Conservation (phyloP, 2,329 filamentous ascomycete genomes). For the Penicillium brasilianum region DNA sequence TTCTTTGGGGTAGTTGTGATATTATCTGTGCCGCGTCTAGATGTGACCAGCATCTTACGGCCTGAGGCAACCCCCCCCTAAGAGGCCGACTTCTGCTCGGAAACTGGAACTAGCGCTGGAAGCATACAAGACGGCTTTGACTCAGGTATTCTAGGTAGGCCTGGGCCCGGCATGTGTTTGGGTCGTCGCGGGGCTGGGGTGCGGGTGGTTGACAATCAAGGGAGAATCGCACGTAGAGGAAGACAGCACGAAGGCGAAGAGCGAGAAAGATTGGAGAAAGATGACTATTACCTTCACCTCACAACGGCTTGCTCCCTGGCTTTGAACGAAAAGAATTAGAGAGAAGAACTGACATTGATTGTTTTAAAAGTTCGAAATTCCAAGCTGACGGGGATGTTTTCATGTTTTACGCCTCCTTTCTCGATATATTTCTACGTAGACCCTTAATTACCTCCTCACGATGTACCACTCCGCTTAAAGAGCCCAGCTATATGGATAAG, state of each 20-base stretch:
- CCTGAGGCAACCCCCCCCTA: too few relatives aligned
- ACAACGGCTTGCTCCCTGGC: neutral
- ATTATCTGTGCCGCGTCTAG: too few relatives aligned
- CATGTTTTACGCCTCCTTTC: neutral
- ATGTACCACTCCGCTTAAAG: neutral
- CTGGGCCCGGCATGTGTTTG: neutral
- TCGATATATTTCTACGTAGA: neutral
- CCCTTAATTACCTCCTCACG: neutral
- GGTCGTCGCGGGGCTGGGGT: neutral
- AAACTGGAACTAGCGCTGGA: neutral
- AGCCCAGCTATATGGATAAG: neutral
- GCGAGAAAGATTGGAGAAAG: neutral
- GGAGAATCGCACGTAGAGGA: neutral
- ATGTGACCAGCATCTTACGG: too few relatives aligned
- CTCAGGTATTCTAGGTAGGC: neutral
- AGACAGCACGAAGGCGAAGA: neutral
- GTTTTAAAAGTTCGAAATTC: neutral
- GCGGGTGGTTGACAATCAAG: neutral
- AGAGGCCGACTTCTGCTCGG: neutral
- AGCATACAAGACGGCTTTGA: neutral
- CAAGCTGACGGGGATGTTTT: neutral
- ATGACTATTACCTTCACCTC: too few relatives aligned
- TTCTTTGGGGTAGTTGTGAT: too few relatives aligned
- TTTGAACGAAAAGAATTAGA: too few relatives aligned
- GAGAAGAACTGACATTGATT: neutral